Evolutionary conservation across 1,284 basidiomycete species (phyloP).

Genomic region (Cystobasidium slooffiae): DNA sequence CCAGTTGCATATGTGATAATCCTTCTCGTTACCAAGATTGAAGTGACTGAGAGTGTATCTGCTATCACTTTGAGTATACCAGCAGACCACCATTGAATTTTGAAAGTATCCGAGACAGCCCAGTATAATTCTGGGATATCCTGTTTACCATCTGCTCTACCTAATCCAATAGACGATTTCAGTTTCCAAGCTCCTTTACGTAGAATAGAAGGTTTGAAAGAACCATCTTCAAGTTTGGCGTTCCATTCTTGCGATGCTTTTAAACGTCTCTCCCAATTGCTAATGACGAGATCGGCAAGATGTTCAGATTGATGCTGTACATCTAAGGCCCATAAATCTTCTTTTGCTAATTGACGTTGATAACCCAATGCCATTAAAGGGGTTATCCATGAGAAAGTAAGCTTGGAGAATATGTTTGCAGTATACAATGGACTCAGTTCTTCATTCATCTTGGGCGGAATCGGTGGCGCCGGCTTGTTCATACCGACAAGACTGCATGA

Average conservation of each 20-base stretch:
- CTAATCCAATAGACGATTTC: slow-evolving; percentile 24
- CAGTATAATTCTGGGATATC: slow-evolving; percentile 67
- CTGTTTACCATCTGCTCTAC: slow-evolving; percentile 67
- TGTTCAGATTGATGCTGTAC: slow-evolving; percentile 14
- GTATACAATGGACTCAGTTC: slow-evolving; percentile 62
- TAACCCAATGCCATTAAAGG: slow-evolving; percentile 44
- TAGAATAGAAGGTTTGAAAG: slow-evolving; percentile 48
- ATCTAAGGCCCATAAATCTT: slow-evolving; percentile 45
- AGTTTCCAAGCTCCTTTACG: slow-evolving; percentile 46
- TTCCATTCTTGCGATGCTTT: slow-evolving; percentile 55
- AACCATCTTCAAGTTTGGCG: slow-evolving; percentile 46
- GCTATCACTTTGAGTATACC: slow-evolving; percentile 71
- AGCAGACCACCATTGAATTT: slow-evolving; percentile 79
- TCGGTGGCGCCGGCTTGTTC: slow-evolving; percentile 33
- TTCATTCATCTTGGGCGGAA: slow-evolving; percentile 18
- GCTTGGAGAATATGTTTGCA: slow-evolving; percentile 63
- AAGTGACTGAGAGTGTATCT: slow-evolving; percentile 71
- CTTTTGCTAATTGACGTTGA: slow-evolving; percentile 38
- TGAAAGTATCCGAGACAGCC: slow-evolving; percentile 80
- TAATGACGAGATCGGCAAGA: slow-evolving; percentile 34
- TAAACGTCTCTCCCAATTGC: slow-evolving; percentile 20
- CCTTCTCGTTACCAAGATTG: slow-evolving; percentile 76
- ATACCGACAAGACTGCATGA: slow-evolving; percentile 31
- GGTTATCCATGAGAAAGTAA: slow-evolving; percentile 55
- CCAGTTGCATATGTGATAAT: slow-evolving; percentile 75